Base-by-base conservation (phyloP, 139 green algal species). In the Tetradesmus lagerheimii region DNA sequence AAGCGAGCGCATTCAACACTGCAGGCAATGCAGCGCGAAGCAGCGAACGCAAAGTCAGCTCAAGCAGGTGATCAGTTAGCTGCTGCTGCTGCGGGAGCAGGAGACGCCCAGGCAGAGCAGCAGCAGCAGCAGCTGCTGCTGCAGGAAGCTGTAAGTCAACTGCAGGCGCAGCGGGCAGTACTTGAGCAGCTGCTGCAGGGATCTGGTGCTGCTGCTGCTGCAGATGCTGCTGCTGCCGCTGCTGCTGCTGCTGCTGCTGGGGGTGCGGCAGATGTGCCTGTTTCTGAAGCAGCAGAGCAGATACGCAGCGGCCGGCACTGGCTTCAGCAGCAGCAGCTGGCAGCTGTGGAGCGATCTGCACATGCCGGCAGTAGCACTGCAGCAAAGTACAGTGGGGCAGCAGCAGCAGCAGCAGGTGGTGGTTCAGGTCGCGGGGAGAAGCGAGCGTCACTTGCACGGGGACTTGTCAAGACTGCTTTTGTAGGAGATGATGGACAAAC, bases 331-430 rank as follows among this genome's bases (percentile, higher is more conserved):
- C 78, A 64, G 41, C 79, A 64, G 79, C 79, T 64, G 41, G 38
- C 34, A 27, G 25, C 25, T 20, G n/a, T 45, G 12, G n/a, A 39
- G 80, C 78, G 38, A 66, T 25, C 11, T 35, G 15, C 18, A 45
- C 38, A 41, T 20, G 39, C 45, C 27, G n/a, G 34, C 12, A 86
- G 80, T 43, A 84, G 43, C 79, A 84, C 37, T 6, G 76, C 35
- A 4, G 37, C 76, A 47, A 39, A 84, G 39, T n/a, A 78, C 12
- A 78, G n/a, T 78, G 67, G 18, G 27, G 37, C 76, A 50, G 37
- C 82, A 79, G 82, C 82, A 87, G 82, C 53, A 77, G 57, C 82
- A 76, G 47, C 80, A 86, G 47, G n/a, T 50, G 80, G 11, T 47
- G 47, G 31, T 34, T 20, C 9, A 20, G 4, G 62, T n/a, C 62